Conservation (phyloP, 306 rosid species). For the Cucurbita pepo region DNA sequence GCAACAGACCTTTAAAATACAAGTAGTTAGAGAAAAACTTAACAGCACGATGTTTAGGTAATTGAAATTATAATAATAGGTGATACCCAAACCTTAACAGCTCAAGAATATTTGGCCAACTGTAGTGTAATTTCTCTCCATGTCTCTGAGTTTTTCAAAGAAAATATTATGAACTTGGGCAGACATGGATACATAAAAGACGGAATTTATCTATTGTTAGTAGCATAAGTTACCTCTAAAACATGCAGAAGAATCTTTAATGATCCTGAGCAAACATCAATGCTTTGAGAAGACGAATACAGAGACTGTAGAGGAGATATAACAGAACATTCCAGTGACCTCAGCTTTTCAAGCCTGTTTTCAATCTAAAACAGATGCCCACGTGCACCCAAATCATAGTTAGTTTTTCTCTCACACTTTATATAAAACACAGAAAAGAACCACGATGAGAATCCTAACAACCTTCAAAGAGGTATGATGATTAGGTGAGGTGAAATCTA, state of each 20-base stretch:
- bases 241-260: conserved; percentile 92
- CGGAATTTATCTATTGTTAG: conserved; percentile 9
- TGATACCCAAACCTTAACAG: conserved; percentile 64
- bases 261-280: conserved; percentile 70
- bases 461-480: conserved; percentile 29
- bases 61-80: background rate
- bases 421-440: conserved; percentile 10
- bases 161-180: conserved; percentile 11
- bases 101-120: conserved; percentile 86
- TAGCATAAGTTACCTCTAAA: conserved; percentile 50
- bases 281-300: conserved; percentile 58
- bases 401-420: conserved; percentile 7
- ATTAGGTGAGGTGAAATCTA: conserved; percentile 31
- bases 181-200: conserved; percentile 9
- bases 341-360: conserved; percentile 26
- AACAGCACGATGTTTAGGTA: background rate
- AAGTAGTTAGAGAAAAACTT: conserved; percentile 5
- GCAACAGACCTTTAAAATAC: conserved; percentile 68
- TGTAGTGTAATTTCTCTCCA: conserved; percentile 73
- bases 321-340: conserved; percentile 73
- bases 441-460: conserved; percentile 33
- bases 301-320: conserved; percentile 75
- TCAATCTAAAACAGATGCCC: conserved; percentile 31
- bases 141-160: conserved; percentile 47
- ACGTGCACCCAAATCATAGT: conserved; percentile 2